A percentile compares a stretch with the other conserved stretches of the same genome.
Evolutionary conservation across 1,284 basidiomycete genomes (phyloP).

Genomic region (Waitea zeae): DNA sequence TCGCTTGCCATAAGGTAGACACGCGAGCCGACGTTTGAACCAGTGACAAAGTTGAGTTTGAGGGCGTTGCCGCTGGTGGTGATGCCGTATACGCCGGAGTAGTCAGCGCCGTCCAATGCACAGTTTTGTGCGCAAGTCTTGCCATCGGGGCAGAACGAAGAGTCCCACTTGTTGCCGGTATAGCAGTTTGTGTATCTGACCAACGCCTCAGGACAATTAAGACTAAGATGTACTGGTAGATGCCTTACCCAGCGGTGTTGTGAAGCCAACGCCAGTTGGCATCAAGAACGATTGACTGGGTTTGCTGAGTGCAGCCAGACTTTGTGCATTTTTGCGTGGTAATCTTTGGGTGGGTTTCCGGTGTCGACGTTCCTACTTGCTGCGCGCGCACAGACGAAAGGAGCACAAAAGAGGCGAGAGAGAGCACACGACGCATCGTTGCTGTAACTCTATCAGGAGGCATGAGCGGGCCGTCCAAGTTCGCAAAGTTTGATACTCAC

Average conservation of each 20-base stretch:
- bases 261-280: constrained; percentile 21
- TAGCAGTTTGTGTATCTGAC: constrained; percentile 10
- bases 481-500: no score
- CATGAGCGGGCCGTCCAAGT: no score
- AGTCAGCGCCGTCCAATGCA: constrained; percentile 40
- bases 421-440: constrained; percentile 11
- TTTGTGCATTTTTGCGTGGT: constrained; percentile 14
- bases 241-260: constrained; percentile 13
- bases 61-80: constrained; percentile 26
- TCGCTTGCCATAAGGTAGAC: constrained; percentile 31
- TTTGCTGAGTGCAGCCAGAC: constrained; percentile 11
- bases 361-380: constrained; percentile 16
- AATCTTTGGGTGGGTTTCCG: constrained; percentile 17
- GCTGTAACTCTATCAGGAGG: no score
- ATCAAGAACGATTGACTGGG: constrained; percentile 16
- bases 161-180: constrained; percentile 18
- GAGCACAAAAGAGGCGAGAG: constrained; percentile 12
- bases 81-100: constrained; percentile 24
- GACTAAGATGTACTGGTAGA: constrained; percentile 16
- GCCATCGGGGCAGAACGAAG: constrained; percentile 17
- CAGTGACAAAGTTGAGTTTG: constrained; percentile 33
- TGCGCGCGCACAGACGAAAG: constrained; percentile 13
- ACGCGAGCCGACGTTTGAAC: constrained; percentile 35
- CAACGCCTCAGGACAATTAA: not conserved
- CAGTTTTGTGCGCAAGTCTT: constrained; percentile 24